Conservation (phyloP, 192 early-diverging fungal species). For the Hyaloraphidium curvatum region DNA sequence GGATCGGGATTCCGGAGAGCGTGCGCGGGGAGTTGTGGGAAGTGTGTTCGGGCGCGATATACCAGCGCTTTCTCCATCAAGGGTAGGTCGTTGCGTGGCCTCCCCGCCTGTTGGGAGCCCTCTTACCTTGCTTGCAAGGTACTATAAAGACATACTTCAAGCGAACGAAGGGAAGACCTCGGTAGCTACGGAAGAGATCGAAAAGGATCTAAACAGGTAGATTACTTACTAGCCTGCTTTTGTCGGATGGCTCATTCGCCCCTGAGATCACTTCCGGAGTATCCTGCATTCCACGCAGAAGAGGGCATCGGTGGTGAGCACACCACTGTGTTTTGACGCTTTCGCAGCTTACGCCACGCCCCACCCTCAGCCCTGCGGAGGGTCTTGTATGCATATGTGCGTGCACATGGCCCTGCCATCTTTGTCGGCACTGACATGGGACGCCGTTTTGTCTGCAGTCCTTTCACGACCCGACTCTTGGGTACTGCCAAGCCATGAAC, state of each 20-base stretch:
- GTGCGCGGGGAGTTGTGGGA: slow-evolving; percentile 92
- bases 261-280: slow-evolving; percentile 73
- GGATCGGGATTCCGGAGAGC: slow-evolving; percentile 69
- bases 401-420: too few relatives aligned
- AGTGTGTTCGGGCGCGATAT: slow-evolving; percentile 69
- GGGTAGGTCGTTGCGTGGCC: too few relatives aligned
- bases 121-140: slow-evolving; percentile 32
- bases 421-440: too few relatives aligned
- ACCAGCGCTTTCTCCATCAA: slow-evolving; percentile 47
- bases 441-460: too few relatives aligned
- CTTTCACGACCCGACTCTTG: slow-evolving; percentile 56
- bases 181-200: slow-evolving; percentile 77
- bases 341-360: too few relatives aligned
- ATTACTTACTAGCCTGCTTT: too few relatives aligned
- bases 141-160: slow-evolving; percentile 52
- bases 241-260: background rate
- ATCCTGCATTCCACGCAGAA: slow-evolving; percentile 68
- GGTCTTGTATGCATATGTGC: slow-evolving; percentile 68
- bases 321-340: too few relatives aligned
- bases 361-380: slow-evolving; percentile 77
- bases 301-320: slow-evolving; percentile 94
- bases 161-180: slow-evolving; percentile 53
- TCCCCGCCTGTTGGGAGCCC: too few relatives aligned
- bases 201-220: slow-evolving; percentile 78
- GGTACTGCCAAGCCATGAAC: slow-evolving; percentile 99